Evolutionary conservation across 768 basidiomycete species (phyloP).

Genomic region (Suillus spraguei): DNA sequence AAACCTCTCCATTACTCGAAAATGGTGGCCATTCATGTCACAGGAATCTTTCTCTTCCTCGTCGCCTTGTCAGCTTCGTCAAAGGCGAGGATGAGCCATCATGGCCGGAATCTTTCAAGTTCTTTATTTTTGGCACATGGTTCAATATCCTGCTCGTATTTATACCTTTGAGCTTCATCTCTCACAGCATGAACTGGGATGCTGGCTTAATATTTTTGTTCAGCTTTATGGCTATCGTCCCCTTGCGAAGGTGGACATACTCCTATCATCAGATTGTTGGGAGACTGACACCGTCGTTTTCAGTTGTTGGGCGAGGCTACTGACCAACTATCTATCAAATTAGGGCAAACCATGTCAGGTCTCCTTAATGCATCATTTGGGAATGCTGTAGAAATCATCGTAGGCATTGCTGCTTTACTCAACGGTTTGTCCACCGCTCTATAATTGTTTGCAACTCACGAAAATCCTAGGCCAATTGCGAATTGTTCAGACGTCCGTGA

Average conservation of each 20-base stretch:
- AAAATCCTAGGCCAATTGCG: constrained; percentile 66
- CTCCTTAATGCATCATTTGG: constrained; percentile 85
- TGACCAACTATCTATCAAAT: constrained; percentile 73
- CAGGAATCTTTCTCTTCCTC: constrained; percentile 25
- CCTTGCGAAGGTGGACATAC: constrained; percentile 67
- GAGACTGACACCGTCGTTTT: background rate
- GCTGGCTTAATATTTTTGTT: constrained; percentile 72
- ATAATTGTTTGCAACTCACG: constrained; percentile 12
- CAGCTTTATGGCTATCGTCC: constrained; percentile 83
- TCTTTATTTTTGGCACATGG: constrained; percentile 66
- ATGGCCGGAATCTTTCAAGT: constrained; percentile 57
- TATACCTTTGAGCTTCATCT: constrained; percentile 69
- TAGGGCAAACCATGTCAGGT: constrained; percentile 87
- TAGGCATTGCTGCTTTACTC: constrained; percentile 81
- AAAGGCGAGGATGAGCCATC: constrained; percentile 67
- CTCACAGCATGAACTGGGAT: constrained; percentile 75
- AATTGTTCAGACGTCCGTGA: constrained; percentile 89
- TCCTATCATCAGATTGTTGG: background rate
- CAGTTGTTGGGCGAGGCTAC: constrained; percentile 82
- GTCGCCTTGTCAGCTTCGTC: constrained; percentile 36
- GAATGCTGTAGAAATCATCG: constrained; percentile 88
- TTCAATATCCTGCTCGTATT: constrained; percentile 79
- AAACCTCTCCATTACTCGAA: constrained; percentile 52
- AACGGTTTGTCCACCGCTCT: constrained; percentile 53
- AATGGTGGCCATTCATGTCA: constrained; percentile 32